Conservation (phyloP, 306 rosid genomes). For the Adenanthera pavonina region DNA sequence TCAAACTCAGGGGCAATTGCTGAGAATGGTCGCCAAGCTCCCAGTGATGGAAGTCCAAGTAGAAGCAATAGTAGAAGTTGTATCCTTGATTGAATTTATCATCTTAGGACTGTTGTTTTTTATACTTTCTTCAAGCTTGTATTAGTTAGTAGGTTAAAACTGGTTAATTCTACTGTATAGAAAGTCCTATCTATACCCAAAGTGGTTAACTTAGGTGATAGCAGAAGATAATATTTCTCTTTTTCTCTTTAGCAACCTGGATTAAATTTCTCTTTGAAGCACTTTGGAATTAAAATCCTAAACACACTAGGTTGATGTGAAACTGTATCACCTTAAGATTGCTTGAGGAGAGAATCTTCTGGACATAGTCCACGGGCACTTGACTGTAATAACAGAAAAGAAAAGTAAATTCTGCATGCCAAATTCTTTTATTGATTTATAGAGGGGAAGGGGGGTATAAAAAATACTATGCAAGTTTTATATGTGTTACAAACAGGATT, state of each 20-base stretch:
- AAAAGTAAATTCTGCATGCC: not conserved
- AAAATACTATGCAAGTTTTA: not conserved
- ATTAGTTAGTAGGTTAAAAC: slow-evolving; percentile 7
- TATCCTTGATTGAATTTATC: slow-evolving; percentile 51
- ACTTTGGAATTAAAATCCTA: not conserved
- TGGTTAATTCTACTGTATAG: slow-evolving; percentile 5
- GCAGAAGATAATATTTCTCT: not conserved
- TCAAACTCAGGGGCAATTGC: slow-evolving; percentile 27
- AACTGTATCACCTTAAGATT: too few relatives aligned
- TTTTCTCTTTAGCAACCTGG: not conserved
- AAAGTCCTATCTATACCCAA: not conserved
- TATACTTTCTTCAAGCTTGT: slow-evolving; percentile 8
- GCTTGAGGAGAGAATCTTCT: too few relatives aligned
- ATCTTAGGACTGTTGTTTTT: slow-evolving; percentile 19
- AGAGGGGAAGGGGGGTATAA: not conserved
- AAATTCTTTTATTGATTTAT: not conserved
- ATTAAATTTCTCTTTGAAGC: not conserved
- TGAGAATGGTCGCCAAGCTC: slow-evolving; percentile 48
- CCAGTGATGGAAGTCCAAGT: slow-evolving; percentile 37
- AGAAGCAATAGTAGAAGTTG: slow-evolving; percentile 52
- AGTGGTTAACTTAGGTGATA: not conserved
- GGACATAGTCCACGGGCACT: too few relatives aligned
- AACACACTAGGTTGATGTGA: not conserved
- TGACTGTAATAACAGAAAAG: not conserved
- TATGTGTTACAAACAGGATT: not conserved